Base-by-base conservation (phyloP, 108 stramenopile genomes). In the Nitzschia sp. region DNA sequence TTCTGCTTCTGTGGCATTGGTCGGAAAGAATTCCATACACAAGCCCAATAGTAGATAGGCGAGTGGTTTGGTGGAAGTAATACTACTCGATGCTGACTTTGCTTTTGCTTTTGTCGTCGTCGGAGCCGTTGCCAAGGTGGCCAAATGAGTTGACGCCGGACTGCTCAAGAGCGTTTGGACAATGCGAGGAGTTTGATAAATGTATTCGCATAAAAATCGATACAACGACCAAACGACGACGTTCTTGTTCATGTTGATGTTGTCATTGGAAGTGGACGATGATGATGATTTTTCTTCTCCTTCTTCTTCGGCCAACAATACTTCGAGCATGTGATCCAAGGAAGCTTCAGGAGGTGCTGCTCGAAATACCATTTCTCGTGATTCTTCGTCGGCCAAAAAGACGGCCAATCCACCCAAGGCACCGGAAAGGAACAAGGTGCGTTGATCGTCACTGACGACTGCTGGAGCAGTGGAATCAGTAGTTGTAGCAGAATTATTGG, bases 1-100 rank as follows among this genome's bases (percentile, higher is more conserved):
- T 53, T 66, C 62, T 35, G 55, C 53, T 11, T 11, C 38, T 30
- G 66, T 68, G 16, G 75, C 70, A 41, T 75, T 75, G 13, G 53
- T 44, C 4, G 58, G 58, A 67, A 88, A 78, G 33, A 80, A 71
- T 57, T 87, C 85, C 79, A 92, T 80, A 23, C 80, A 68, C 27
- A 89, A 68, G 9, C 91, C 91, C 26, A 92, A 73, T 45, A 92
- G 53, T 21, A 92, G 57, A 26, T 84, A 77, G 44, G 77, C 73
- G 55, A 88, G 35, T 1, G 73, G 54, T 19, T 21, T 16, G 19
- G 19, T 4, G 19, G 8, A n/a, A 4, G 48, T 2, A 32, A 26
- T 30, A 46, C 29, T n/a, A 69, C 38, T 2, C 8, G 45, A 21
- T n/a, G n/a, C n/a, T n/a, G n/a, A n/a, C n/a, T n/a, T n/a, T n/a